phyloP scores from a whole-genome alignment of 352 stramenopile species.

The Pythium phragmiticola region DNA sequence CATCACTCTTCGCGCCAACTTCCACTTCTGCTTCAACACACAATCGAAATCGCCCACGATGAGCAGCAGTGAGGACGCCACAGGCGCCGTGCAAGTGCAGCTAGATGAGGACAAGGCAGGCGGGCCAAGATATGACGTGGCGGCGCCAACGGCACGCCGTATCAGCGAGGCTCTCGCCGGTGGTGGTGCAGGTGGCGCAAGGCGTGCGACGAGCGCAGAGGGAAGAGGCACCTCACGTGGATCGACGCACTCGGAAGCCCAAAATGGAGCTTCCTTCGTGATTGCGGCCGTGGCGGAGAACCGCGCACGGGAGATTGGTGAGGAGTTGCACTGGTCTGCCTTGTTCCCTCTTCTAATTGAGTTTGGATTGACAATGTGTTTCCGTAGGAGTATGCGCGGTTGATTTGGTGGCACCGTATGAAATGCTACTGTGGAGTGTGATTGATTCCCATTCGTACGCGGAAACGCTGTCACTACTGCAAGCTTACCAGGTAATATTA shows the following conservation, averaged over 20 bases:
- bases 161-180: slow-evolving; percentile 10
- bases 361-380: not conserved
- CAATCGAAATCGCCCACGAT: not conserved
- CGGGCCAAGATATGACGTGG: slow-evolving; percentile 35
- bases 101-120: slow-evolving; percentile 32
- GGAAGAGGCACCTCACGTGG: slow-evolving; percentile 7
- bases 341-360: not conserved
- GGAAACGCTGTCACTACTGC: slow-evolving; percentile 65
- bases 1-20: slow-evolving; percentile 22
- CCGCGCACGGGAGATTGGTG: slow-evolving; percentile 59
- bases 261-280: slow-evolving; percentile 44
- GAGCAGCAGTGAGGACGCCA: slow-evolving; percentile 1
- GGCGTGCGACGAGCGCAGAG: not conserved
- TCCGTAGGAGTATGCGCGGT: slow-evolving; percentile 64
- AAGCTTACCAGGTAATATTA: slow-evolving; percentile 57
- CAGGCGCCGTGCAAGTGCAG: slow-evolving; percentile 25
- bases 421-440: slow-evolving; percentile 74
- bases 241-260: slow-evolving; percentile 19
- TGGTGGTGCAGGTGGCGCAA: not conserved
- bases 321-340: not conserved
- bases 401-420: slow-evolving; percentile 65
- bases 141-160: slow-evolving; percentile 26
- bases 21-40: not conserved
- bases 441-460: slow-evolving; percentile 79
- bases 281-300: slow-evolving; percentile 64